Percentiles rank a stretch among this genome's conserved stretches.
These are phyloP conservation scores for Ganoderma lingzhi DNA, from an alignment of 1,284 basidiomycete species.

Conservation along the genomic window DNA sequence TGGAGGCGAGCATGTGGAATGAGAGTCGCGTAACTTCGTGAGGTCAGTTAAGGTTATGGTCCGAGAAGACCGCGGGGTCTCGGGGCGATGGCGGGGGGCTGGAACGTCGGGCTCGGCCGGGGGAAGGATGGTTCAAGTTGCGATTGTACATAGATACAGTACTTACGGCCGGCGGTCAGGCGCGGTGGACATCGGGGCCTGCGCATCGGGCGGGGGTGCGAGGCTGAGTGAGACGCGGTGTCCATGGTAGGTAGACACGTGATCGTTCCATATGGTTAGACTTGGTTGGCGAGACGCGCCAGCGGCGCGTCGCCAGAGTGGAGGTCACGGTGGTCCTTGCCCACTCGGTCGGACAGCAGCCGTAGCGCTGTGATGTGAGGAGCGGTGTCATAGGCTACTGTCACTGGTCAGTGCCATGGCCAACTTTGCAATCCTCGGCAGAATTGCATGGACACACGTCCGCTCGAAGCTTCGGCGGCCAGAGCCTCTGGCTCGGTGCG, in stretches of 20 bases:
- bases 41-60: conserved; percentile 4
- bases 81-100: neutral
- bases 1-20: neutral
- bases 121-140: neutral
- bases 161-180: neutral
- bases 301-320: conserved; percentile 20
- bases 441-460: conserved; percentile 24
- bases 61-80: conserved; percentile 6
- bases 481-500: neutral
- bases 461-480: conserved; percentile 11
- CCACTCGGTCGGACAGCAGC: conserved; percentile 18
- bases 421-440: conserved; percentile 27
- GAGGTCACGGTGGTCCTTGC: conserved; percentile 16
- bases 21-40: neutral
- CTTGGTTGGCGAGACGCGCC: conserved; percentile 21
- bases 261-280: conserved; percentile 35
- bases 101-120: neutral
- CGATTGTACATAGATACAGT: too few relatives aligned
- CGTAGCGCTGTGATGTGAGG: neutral
- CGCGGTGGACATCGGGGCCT: neutral
- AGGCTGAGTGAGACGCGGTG: conserved; percentile 5
- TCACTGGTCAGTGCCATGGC: conserved; percentile 20
- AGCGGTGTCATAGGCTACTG: neutral
- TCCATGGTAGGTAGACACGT: conserved; percentile 26
- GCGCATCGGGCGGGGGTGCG: neutral